Percentiles rank a stretch among this genome's conserved stretches.
Conservation (phyloP, 176 grass and related monocot genomes). For the Bonia amplexicaulis region DNA sequence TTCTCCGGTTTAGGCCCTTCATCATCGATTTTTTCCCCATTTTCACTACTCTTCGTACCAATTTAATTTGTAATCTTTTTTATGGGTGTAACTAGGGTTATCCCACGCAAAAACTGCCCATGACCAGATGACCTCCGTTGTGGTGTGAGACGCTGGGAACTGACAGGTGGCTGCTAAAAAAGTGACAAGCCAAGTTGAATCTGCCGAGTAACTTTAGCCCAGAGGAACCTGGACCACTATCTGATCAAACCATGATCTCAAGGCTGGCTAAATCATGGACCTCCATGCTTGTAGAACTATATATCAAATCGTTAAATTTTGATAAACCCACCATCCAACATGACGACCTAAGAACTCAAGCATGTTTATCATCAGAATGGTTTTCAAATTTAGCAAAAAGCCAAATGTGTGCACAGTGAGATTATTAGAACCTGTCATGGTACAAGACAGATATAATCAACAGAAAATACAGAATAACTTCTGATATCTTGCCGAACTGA, state of each 20-base stretch:
- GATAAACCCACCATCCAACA: not conserved
- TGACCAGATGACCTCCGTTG: not conserved
- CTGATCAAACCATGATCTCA: not conserved
- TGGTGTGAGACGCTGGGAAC: not conserved
- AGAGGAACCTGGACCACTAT: not conserved
- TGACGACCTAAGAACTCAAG: not conserved
- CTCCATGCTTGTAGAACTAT: not conserved
- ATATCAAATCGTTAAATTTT: not conserved
- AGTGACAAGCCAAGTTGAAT: not conserved
- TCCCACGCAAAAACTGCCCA: not conserved
- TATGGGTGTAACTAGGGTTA: too few species aligned
- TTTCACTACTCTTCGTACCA: too few species aligned
- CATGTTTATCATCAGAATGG: not conserved
- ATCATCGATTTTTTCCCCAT: too few species aligned
- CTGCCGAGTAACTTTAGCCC: not conserved
- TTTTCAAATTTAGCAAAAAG: not conserved
- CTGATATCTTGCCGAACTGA: not conserved
- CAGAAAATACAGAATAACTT: not conserved
- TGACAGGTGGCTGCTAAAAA: not conserved
- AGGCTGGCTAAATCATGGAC: not conserved
- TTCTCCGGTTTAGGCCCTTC: too few species aligned
- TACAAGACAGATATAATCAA: conserved; percentile 5
- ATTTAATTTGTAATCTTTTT: too few species aligned
- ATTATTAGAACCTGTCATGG: conserved; percentile 27
- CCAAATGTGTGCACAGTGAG: not conserved